Conservation (phyloP, 305 asterid genomes). For the Coffea humblotiana region DNA sequence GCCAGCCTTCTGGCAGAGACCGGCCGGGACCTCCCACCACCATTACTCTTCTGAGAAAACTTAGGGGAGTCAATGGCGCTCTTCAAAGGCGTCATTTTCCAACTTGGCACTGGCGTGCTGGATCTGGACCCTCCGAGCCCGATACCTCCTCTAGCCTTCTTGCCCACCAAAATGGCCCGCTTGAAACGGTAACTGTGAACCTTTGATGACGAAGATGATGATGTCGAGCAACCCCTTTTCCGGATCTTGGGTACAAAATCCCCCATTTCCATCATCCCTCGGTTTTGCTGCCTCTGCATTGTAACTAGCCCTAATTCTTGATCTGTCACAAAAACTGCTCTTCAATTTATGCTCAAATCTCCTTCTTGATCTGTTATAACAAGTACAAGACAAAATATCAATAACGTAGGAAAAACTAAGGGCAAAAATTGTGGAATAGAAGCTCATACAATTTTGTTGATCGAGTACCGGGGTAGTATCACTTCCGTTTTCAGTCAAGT, state of each 20-base stretch:
- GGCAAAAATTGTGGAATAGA: neutral
- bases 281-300: constrained; percentile 55
- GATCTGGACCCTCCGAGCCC: constrained; percentile 78
- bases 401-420: neutral
- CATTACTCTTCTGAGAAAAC: constrained; percentile 42
- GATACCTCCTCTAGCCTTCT: constrained; percentile 60
- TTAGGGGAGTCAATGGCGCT: constrained; percentile 57
- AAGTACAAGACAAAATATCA: neutral
- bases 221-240: constrained; percentile 84
- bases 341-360: neutral
- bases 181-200: constrained; percentile 61
- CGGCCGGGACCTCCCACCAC: constrained; percentile 63
- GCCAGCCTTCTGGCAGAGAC: constrained; percentile 87
- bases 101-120: constrained; percentile 82
- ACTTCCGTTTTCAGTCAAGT: neutral
- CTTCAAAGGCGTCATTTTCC: constrained; percentile 68
- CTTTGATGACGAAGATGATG: constrained; percentile 83
- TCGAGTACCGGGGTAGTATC: neutral
- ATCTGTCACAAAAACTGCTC: neutral
- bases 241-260: constrained; percentile 74
- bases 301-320: neutral
- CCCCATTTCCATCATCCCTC: constrained; percentile 45
- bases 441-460: neutral
- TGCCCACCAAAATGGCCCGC: constrained; percentile 73
- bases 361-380: constrained; percentile 12